Percentiles rank a stretch among this genome's conserved stretches.
Evolutionary conservation across 2,329 filamentous ascomycete species (phyloP).

Genomic region (Nemania serpens): DNA sequence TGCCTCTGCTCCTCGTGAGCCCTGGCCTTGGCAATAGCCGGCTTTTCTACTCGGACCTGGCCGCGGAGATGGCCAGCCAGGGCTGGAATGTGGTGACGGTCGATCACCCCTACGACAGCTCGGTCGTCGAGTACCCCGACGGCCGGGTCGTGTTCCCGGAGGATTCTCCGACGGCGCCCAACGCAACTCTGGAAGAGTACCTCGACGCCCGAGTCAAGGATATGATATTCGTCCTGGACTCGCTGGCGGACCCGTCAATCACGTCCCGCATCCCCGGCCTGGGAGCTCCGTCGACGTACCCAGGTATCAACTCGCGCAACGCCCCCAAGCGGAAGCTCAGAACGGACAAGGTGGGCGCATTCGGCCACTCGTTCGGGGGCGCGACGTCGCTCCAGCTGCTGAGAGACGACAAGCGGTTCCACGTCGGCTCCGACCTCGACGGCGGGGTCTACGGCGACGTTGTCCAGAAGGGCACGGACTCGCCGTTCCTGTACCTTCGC

Average conservation of each 20-base stretch:
- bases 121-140: slow-evolving; percentile 53
- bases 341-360: slow-evolving; percentile 40
- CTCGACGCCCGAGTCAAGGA: slow-evolving; percentile 44
- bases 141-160: slow-evolving; percentile 39
- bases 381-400: slow-evolving; percentile 42
- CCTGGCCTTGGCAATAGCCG: slow-evolving; percentile 51
- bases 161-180: slow-evolving; percentile 30
- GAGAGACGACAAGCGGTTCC: slow-evolving; percentile 40
- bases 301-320: neutral
- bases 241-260: slow-evolving; percentile 31
- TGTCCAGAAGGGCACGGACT: slow-evolving; percentile 20
- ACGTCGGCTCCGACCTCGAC: slow-evolving; percentile 48
- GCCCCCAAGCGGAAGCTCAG: slow-evolving; percentile 41
- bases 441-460: slow-evolving; percentile 40
- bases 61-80: slow-evolving; percentile 51
- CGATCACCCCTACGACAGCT: slow-evolving; percentile 54
- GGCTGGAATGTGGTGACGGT: slow-evolving; percentile 53
- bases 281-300: neutral
- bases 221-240: slow-evolving; percentile 44
- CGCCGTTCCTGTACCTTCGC: slow-evolving; percentile 27
- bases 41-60: slow-evolving; percentile 49
- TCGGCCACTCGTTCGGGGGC: slow-evolving; percentile 48
- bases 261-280: slow-evolving; percentile 44
- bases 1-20: slow-evolving; percentile 48
- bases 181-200: neutral